Evolutionary conservation across 2,329 filamentous ascomycete genomes (phyloP).

Genomic region (Fusarium tjaetaba): DNA sequence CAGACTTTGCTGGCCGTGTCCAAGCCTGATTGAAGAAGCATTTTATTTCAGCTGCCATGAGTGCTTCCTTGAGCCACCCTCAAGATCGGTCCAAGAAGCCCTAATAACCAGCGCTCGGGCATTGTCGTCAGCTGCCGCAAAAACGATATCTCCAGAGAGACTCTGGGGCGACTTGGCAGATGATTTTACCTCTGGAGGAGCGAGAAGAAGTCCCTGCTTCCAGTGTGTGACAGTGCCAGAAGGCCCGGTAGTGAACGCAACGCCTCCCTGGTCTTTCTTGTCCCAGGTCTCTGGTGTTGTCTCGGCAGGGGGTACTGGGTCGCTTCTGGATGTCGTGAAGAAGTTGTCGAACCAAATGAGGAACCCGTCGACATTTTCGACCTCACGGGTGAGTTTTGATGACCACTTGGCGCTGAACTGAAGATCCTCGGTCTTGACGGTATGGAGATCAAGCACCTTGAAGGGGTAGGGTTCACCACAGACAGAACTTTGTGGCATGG

Average conservation of each 20-base stretch:
- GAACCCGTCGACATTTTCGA: constrained; percentile 83
- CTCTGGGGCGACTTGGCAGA: constrained; percentile 60
- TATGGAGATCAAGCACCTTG: constrained; percentile 80
- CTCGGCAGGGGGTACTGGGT: constrained; percentile 59
- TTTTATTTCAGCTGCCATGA: constrained; percentile 61
- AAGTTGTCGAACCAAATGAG: constrained; percentile 95
- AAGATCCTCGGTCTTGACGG: constrained; percentile 75
- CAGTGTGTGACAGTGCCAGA: constrained; percentile 83
- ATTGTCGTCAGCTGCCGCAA: constrained; percentile 74
- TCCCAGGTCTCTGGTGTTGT: constrained; percentile 71
- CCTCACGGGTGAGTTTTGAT: constrained; percentile 67
- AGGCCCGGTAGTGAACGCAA: constrained; percentile 92
- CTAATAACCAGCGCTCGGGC: constrained; percentile 74
- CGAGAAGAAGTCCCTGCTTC: constrained; percentile 83
- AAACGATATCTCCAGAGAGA: constrained; percentile 74
- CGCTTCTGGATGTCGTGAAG: constrained; percentile 73
- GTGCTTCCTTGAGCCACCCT: constrained; percentile 55
- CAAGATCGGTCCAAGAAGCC: constrained; percentile 67
- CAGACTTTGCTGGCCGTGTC: neutral
- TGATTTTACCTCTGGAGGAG: constrained; percentile 65
- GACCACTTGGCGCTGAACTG: constrained; percentile 77
- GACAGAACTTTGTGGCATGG: constrained; percentile 70
- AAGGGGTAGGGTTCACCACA: constrained; percentile 73
- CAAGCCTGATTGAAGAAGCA: neutral
- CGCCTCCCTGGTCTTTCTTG: constrained; percentile 65